These are phyloP conservation scores for Wickerhamomyces ciferrii DNA, from an alignment of 805 yeast genomes.

Conservation along the genomic window DNA sequence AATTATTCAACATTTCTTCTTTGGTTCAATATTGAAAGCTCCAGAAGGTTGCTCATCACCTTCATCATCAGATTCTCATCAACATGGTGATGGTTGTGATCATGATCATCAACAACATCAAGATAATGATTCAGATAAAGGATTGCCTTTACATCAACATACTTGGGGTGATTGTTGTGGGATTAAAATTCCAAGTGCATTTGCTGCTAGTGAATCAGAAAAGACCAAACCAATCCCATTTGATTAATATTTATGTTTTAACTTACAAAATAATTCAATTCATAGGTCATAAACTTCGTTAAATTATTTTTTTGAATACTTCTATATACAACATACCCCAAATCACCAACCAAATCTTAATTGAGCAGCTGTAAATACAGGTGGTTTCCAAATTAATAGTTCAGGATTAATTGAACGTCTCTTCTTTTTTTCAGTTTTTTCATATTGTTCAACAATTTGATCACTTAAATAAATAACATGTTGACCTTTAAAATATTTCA, in stretches of 20 bases:
- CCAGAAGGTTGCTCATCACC: conserved; percentile 63
- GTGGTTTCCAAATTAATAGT: conserved; percentile 87
- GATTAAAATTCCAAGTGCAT: conserved; percentile 90
- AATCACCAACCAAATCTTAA: conserved; percentile 88
- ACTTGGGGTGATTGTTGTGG: conserved; percentile 99
- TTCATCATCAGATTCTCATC: conserved; percentile 24
- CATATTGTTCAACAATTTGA: conserved; percentile 72
- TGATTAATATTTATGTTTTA: conserved; percentile 40
- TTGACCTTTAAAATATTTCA: conserved; percentile 92
- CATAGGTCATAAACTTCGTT: background rate
- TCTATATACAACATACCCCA: background rate
- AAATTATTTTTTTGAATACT: background rate
- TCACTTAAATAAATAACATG: conserved; percentile 85
- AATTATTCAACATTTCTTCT: conserved; percentile 89
- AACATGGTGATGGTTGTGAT: conserved; percentile 29
- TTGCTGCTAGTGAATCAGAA: conserved; percentile 73
- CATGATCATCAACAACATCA: conserved; percentile 35
- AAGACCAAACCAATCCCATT: conserved; percentile 52
- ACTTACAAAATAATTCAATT: background rate
- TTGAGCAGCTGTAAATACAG: conserved; percentile 91
- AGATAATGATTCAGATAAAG: conserved; percentile 26
- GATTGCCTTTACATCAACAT: conserved; percentile 30
- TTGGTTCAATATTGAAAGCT: conserved; percentile 64
- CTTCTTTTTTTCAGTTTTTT: conserved; percentile 59
- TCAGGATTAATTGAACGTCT: conserved; percentile 71